A percentile compares a stretch with the other conserved stretches of the same genome.
phyloP scores from a whole-genome alignment of 192 early-diverging fungal species.

The Geranomyces michiganensis region DNA sequence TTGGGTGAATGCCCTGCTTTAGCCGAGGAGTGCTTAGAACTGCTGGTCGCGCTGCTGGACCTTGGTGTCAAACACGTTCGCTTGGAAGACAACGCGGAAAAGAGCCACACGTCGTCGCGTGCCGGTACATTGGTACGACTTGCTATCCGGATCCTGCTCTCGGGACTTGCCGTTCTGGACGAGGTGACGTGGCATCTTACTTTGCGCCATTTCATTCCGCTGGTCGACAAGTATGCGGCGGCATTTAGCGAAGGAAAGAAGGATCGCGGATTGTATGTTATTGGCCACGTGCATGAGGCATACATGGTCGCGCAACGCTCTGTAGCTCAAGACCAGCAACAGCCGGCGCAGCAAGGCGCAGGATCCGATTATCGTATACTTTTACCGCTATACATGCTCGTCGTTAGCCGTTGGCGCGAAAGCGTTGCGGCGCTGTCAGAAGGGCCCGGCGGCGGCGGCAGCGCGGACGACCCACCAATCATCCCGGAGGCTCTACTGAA shows the following conservation, averaged over 20 bases:
- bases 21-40: slow-evolving; percentile 43
- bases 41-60: slow-evolving; percentile 39
- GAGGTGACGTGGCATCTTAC: slow-evolving; percentile 39
- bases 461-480: slow-evolving; percentile 3
- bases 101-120: slow-evolving; percentile 35
- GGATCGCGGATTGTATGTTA: slow-evolving; percentile 30
- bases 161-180: slow-evolving; percentile 38
- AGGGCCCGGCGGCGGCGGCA: neutral
- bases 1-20: slow-evolving; percentile 40
- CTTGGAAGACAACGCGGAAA: slow-evolving; percentile 37
- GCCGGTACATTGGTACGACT: slow-evolving; percentile 42
- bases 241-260: slow-evolving; percentile 33
- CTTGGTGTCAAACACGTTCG: slow-evolving; percentile 35
- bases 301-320: slow-evolving; percentile 29
- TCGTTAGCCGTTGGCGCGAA: slow-evolving; percentile 42
- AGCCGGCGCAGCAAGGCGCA: no score
- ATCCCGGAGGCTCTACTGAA: slow-evolving; percentile 17
- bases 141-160: slow-evolving; percentile 44
- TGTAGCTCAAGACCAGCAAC: neutral
- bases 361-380: slow-evolving; percentile 29
- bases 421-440: slow-evolving; percentile 7
- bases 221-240: slow-evolving; percentile 42
- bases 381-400: slow-evolving; percentile 46
- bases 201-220: slow-evolving; percentile 39
- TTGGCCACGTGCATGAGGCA: slow-evolving; percentile 43